Base-by-base conservation (phyloP, 768 basidiomycete genomes). In the Pleurotus platypus region DNA sequence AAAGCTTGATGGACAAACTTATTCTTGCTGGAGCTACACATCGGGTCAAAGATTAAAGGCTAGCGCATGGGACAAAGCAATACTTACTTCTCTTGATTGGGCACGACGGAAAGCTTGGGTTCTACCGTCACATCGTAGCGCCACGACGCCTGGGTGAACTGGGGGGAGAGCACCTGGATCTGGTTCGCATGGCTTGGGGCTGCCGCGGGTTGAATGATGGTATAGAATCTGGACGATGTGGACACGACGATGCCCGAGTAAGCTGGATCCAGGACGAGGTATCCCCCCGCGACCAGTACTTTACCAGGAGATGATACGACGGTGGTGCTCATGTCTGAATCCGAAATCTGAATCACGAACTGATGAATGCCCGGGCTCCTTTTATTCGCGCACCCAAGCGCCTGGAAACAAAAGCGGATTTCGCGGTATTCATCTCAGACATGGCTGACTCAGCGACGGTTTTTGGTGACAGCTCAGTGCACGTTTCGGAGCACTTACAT, bases 211-310 rank as follows among this genome's bases (percentile, higher is more conserved):
- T 73, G 77, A 48, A 95, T 76, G 62, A 85, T 82, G 20, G 94
- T 87, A 72, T 95, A 98, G 75, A 99, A 98, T 40, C 97, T 84
- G 18, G 94, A 93, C 9, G 92, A 92, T 13, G 96, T 94, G 0
- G 94, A 92, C 46, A 98, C 81, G 46, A 95, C 94, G 58, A 92
- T 73, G 49, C 96, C 97, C 27, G 89, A 84, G 67, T 91, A 93
- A 5, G 79, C 73, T 16, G 84, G 87, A 71, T 98, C 94, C 60
- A 98, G 88, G 26, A 99, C 93, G 61, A 99, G 90, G 75, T 98
- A 99, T 1, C 97, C 97, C 2, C 97, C 97, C 8, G 95, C 93
- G 55, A 97, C 70, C 56, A 99, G 82, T 50, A 97, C 95, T 72
- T 99, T 99, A 60, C 96, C 96, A 8, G 96, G 92, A 1, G 94